Conservation (phyloP, 1,139 yeast genomes). For the Geotrichum candidum region DNA sequence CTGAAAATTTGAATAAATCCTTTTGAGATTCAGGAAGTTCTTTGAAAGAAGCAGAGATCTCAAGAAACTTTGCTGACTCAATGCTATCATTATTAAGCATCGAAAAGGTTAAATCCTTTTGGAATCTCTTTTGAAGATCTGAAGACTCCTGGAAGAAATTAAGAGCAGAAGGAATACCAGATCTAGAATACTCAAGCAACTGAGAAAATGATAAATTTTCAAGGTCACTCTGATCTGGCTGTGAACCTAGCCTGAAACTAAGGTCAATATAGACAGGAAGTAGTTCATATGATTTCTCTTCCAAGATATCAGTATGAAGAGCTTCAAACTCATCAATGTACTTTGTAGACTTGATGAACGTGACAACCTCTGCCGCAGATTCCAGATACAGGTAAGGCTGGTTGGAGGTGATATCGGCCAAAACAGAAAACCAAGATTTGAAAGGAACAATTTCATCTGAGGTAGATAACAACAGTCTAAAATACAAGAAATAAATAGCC, state of each 20-base stretch:
- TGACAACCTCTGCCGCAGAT: slow-evolving; percentile 3
- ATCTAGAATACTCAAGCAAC: background rate
- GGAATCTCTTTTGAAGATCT: slow-evolving; percentile 1
- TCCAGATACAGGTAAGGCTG: slow-evolving; percentile 8
- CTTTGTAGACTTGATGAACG: slow-evolving; percentile 4
- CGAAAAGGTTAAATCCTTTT: background rate
- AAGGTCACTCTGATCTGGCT: background rate
- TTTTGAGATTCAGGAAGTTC: slow-evolving; percentile 4
- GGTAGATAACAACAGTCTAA: slow-evolving; percentile 8
- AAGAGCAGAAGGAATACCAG: slow-evolving; percentile 8
- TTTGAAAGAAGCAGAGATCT: slow-evolving; percentile 1
- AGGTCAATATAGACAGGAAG: slow-evolving; percentile 13
- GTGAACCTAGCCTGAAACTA: background rate
- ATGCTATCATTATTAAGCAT: background rate
- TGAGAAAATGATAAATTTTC: background rate
- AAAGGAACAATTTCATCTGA: slow-evolving; percentile 3
- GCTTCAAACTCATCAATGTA: slow-evolving; percentile 2
- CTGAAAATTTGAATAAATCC: slow-evolving; percentile 1
- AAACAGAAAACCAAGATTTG: slow-evolving; percentile 11
- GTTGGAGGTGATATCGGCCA: background rate
- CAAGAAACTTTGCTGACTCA: background rate
- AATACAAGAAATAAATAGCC: slow-evolving; percentile 25
- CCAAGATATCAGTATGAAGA: background rate
- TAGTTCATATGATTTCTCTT: background rate
- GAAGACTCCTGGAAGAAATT: background rate